Evolutionary conservation across 2,329 filamentous ascomycete species (phyloP).

Genomic region (Tricladium varicosporioides): DNA sequence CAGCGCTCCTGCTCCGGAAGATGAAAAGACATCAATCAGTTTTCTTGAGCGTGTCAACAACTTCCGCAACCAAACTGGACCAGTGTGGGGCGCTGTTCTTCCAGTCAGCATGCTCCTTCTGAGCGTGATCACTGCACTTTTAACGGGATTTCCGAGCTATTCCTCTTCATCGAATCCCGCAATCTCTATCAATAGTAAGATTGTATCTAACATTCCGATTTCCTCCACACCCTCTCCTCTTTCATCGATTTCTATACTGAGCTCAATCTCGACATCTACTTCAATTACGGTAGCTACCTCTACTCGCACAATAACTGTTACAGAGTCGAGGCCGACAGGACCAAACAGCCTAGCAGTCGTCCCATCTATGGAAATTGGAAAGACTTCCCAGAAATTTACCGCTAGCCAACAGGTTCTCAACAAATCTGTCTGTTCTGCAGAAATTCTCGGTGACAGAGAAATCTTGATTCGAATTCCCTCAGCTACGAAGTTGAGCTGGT

Average conservation of each 20-base stretch:
- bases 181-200: constrained; percentile 34
- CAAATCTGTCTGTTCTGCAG: constrained; percentile 43
- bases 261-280: constrained; percentile 25
- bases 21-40: constrained; percentile 23
- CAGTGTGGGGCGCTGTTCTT: constrained; percentile 27
- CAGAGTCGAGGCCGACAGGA: constrained; percentile 34
- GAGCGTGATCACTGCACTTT: constrained; percentile 23
- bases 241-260: constrained; percentile 16
- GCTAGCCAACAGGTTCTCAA: constrained; percentile 19
- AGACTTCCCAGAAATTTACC: constrained; percentile 20
- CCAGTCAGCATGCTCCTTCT: constrained; percentile 27
- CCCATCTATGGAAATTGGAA: constrained; percentile 38
- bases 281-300: constrained; percentile 27
- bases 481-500: constrained; percentile 51
- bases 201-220: constrained; percentile 27
- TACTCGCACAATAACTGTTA: constrained; percentile 34
- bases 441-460: constrained; percentile 46
- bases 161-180: constrained; percentile 23
- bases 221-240: constrained; percentile 24
- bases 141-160: constrained; percentile 23
- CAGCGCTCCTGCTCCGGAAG: constrained; percentile 11
- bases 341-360: constrained; percentile 40
- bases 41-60: constrained; percentile 20
- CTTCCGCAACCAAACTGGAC: constrained; percentile 17
- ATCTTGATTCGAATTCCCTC: constrained; percentile 54